Base-by-base conservation (phyloP, 2,329 filamentous ascomycete species). In the Hymenotorrendiella dingleyae region DNA sequence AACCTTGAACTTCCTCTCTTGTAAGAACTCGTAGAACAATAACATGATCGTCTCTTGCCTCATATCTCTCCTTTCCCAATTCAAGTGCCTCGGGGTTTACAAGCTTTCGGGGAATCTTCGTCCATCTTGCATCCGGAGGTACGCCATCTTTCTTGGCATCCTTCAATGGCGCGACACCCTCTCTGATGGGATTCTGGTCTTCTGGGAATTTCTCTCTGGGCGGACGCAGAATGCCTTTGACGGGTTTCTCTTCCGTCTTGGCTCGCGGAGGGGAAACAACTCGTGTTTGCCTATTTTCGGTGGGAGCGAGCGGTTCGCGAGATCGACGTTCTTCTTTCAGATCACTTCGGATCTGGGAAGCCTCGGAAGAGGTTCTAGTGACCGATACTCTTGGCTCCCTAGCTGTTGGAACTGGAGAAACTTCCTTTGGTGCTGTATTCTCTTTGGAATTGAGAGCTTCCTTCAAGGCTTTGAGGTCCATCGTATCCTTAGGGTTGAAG, bases 121-220 rank as follows among this genome's bases (percentile, higher is more conserved):
- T 96, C 90, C 90, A 96, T 42, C 88, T 78, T 24, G 90, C 90
- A 44, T 84, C 86, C 0, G 81, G 67, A 0, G 85, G 85, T 23
- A 88, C 86, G 28, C 86, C 83, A 48, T 82, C 80, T 60, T 80
- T 81, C 63, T 84, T 81, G 36, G 86, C 82, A 60, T 94, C 88
- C 66, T 94, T 95, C 59, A 94, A 78, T n/a, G 90, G 90, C 2
- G 90, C 89, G 6, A 95, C 91, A 12, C 90, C 91, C 62, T 96
- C 91, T 16, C 90, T 78, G 26, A 94, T 74, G 0, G 87, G 84
- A 52, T 89, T 83, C 1, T 80, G 78, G 48, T 95, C 84, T 58
- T 96, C 90, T 0, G 91, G 91, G 57, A 96, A 97, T 56, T 84
- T 84, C 20, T 75, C 73, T 12, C 80, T 88, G 1, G 91, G 90